These are phyloP conservation scores for Nakaseomyces sp. DNA, from an alignment of 1,139 yeast genomes.

Conservation along the genomic window DNA sequence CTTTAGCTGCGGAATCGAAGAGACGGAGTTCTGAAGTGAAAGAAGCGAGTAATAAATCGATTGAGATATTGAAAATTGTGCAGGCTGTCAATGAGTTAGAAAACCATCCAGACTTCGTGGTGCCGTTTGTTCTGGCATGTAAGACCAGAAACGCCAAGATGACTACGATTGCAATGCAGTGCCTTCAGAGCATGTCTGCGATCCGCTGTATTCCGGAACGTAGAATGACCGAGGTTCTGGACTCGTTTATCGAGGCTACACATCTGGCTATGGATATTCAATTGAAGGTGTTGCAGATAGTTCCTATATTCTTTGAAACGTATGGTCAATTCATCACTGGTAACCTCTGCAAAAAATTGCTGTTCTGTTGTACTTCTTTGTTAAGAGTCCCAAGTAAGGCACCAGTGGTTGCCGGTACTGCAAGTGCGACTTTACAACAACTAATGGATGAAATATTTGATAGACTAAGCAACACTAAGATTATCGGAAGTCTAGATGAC, in stretches of 20 bases:
- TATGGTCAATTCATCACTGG: conserved; percentile 53
- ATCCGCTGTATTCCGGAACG: conserved; percentile 43
- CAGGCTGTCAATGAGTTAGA: conserved; percentile 28
- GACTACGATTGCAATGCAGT: conserved; percentile 61
- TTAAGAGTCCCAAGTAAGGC: conserved; percentile 62
- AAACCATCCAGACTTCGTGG: conserved; percentile 42
- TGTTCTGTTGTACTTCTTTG: conserved; percentile 56
- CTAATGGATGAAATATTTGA: conserved; percentile 70
- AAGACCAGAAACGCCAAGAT: conserved; percentile 67
- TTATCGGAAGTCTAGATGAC: conserved; percentile 33
- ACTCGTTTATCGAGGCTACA: conserved; percentile 64
- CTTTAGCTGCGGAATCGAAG: conserved; percentile 58
- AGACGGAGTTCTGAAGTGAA: conserved; percentile 61
- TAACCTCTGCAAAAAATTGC: conserved; percentile 46
- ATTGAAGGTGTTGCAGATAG: conserved; percentile 73
- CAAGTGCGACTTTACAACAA: conserved; percentile 88
- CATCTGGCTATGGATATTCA: conserved; percentile 76
- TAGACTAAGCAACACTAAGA: conserved; percentile 30
- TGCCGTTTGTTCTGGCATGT: conserved; percentile 69
- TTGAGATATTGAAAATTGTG: conserved; percentile 39
- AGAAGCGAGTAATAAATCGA: conserved; percentile 54
- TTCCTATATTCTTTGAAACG: conserved; percentile 64
- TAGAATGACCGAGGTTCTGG: conserved; percentile 48
- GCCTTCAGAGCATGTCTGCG: conserved; percentile 52
- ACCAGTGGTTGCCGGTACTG: conserved; percentile 80